A percentile compares a stretch with the other conserved stretches of the same genome.
These are phyloP conservation scores for Pyrrhoderma lamaoense DNA, from an alignment of 1,284 basidiomycete species.

Conservation along the genomic window DNA sequence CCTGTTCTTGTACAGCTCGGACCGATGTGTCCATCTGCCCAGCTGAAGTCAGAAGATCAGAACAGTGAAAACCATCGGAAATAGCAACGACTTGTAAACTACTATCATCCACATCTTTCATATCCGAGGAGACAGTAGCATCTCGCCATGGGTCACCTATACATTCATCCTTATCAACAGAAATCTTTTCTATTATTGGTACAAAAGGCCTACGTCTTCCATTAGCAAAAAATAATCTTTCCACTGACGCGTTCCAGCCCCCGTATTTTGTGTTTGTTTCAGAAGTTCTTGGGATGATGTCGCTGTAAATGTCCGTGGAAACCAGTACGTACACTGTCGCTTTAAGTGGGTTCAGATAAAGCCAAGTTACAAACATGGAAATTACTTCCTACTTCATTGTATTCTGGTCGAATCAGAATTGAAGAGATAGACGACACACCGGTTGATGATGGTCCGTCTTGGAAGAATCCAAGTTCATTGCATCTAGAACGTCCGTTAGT, in stretches of 20 bases:
- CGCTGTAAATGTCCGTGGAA: slow-evolving; percentile 45
- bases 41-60: slow-evolving; percentile 43
- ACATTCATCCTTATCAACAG: slow-evolving; percentile 22
- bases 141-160: slow-evolving; percentile 66
- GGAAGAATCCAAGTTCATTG: slow-evolving; percentile 59
- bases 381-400: slow-evolving; percentile 37
- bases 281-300: slow-evolving; percentile 31
- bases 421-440: slow-evolving; percentile 47
- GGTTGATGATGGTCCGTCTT: slow-evolving; percentile 47
- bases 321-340: slow-evolving; percentile 58
- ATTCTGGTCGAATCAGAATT: slow-evolving; percentile 49
- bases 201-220: slow-evolving; percentile 43
- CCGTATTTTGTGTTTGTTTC: slow-evolving; percentile 43
- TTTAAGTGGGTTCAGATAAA: slow-evolving; percentile 21
- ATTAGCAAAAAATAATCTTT: slow-evolving; percentile 62
- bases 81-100: slow-evolving; percentile 48
- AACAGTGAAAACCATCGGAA: slow-evolving; percentile 59
- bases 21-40: slow-evolving; percentile 45
- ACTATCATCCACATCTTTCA: slow-evolving; percentile 35
- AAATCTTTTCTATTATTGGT: slow-evolving; percentile 17
- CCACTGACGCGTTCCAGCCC: slow-evolving; percentile 54
- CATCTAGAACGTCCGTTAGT: slow-evolving; percentile 35
- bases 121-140: slow-evolving; percentile 54
- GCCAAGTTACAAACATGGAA: too few relatives aligned
- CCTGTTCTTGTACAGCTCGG: slow-evolving; percentile 42